phyloP scores from a whole-genome alignment of 257 asterid species.

The Pogostemon cablin region DNA sequence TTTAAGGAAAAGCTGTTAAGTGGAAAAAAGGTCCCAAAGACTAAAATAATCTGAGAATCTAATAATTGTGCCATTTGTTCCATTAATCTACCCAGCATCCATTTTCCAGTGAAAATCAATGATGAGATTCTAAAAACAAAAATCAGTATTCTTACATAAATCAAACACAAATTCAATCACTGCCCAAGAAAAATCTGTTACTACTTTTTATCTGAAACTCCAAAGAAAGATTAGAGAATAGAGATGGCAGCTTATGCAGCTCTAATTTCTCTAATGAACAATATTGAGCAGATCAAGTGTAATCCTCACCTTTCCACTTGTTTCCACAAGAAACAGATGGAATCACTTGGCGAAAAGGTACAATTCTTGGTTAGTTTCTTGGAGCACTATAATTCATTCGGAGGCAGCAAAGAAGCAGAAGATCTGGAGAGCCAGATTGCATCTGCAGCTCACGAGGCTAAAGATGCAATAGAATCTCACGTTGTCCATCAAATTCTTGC shows the following conservation, averaged over 20 bases:
- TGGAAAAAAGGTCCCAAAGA: too few relatives aligned
- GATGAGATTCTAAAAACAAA: too few relatives aligned
- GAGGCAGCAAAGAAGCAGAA: not conserved
- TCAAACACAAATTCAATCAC: too few relatives aligned
- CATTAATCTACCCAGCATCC: too few relatives aligned
- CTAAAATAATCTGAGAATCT: too few relatives aligned
- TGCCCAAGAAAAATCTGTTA: not conserved
- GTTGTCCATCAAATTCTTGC: not conserved
- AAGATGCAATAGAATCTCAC: constrained; percentile 1
- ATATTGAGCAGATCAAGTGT: not conserved
- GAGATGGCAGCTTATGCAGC: constrained; percentile 11
- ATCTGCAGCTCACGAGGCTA: not conserved
- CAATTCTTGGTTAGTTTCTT: not conserved
- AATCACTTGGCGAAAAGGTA: not conserved
- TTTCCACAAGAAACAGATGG: not conserved
- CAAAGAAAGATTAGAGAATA: not conserved
- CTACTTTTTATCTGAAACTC: not conserved
- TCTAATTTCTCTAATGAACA: not conserved
- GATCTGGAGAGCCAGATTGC: not conserved
- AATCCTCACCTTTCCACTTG: not conserved
- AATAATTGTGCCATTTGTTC: too few relatives aligned
- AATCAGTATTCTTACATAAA: too few relatives aligned
- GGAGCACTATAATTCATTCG: not conserved
- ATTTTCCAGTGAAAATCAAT: too few relatives aligned
- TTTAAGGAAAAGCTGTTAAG: too few relatives aligned